Evolutionary conservation across 495 filamentous ascomycete species (phyloP), one percentile per base, ranked within the genome.

Genomic region (Lindgomyces ingoldianus): DNA sequence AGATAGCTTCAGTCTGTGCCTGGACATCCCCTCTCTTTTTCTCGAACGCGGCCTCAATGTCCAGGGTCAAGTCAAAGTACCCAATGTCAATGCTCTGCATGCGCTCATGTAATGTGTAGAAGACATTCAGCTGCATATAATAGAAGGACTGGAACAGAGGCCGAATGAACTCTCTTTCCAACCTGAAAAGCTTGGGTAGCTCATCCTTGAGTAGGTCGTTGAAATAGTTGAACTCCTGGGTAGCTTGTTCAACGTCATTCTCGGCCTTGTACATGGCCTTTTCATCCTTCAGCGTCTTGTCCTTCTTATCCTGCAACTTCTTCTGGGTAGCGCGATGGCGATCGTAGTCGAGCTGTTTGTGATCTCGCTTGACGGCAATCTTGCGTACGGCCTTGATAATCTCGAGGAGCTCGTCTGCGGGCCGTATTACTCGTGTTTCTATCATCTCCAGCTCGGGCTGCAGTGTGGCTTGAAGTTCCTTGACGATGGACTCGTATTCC

Each of bases 91-190:
- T 90, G 58, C 81, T 86, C 76, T 97, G 94, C 95, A 98, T 98
- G 75, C 85, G 89, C 76, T 99, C 94, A 75, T 99, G 94, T 33
- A 99, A 81, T 0, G 95, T 98, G 76, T 99, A 99, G 77, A 98
- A 99, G 64, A 99, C 92, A 75, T 99, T 99, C 57, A 99, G 84
- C 75, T 99, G 94, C 95, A 99, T 98, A 81, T 99, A 99, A 78
- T 99, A 99, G 80, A 98, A 99, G 30, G 91, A 96, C 70, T 97
- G 95, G 82, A 99, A 99, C 8, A 99, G 83, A 14, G 94, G 94
- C 60, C 88, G 87, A 75, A 99, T 99, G 77, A 99, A 98, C 73
- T 99, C 90, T 60, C 91, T 83, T 75, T 98, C 95, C n/a, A 98
- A 85, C 19, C 75, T 70, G 77, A 99, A 99, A 4, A 99, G 81